Evolutionary conservation across 345 rosid species (phyloP).

Genomic region (Camelina neglecta): DNA sequence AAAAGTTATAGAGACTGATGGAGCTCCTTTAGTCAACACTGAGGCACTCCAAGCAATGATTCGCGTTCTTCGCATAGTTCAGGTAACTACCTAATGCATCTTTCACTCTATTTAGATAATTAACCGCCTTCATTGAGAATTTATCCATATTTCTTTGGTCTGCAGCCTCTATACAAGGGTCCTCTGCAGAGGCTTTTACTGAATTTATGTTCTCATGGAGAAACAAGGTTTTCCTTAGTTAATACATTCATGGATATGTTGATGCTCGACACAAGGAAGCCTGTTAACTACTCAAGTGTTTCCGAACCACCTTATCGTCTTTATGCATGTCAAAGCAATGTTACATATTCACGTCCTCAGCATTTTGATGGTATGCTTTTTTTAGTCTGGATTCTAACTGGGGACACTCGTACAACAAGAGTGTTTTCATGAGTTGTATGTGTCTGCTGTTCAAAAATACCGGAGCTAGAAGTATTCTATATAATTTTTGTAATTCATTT

Average conservation of each 20-base stretch:
- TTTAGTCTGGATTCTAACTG: conserved; percentile 4
- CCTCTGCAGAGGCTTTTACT: conserved; percentile 88
- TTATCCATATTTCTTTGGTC: conserved; percentile 22
- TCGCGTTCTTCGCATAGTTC: conserved; percentile 89
- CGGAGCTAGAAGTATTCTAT: conserved; percentile 1
- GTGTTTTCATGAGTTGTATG: conserved; percentile 6
- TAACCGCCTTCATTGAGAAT: conserved; percentile 15
- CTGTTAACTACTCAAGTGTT: conserved; percentile 49
- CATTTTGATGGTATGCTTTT: conserved; percentile 72
- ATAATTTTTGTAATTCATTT: conserved; percentile 1
- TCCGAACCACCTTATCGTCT: conserved; percentile 78
- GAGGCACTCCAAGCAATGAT: conserved; percentile 89
- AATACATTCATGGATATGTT: conserved; percentile 87
- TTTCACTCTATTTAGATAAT: conserved; percentile 3
- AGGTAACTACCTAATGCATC: conserved; percentile 64
- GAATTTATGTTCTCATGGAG: conserved; percentile 89
- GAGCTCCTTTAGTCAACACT: conserved; percentile 80
- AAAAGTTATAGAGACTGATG: conserved; percentile 87
- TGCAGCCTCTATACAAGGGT: conserved; percentile 94
- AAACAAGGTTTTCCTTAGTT: conserved; percentile 76
- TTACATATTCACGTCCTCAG: conserved; percentile 92
- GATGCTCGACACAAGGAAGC: conserved; percentile 74
- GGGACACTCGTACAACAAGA: background rate
- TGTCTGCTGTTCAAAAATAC: background rate
- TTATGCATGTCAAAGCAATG: conserved; percentile 91